Percentiles rank a stretch among this genome's conserved stretches.
These are phyloP conservation scores for Tolypocladium nubicola DNA, from an alignment of 2,329 filamentous ascomycete species.

Conservation along the genomic window DNA sequence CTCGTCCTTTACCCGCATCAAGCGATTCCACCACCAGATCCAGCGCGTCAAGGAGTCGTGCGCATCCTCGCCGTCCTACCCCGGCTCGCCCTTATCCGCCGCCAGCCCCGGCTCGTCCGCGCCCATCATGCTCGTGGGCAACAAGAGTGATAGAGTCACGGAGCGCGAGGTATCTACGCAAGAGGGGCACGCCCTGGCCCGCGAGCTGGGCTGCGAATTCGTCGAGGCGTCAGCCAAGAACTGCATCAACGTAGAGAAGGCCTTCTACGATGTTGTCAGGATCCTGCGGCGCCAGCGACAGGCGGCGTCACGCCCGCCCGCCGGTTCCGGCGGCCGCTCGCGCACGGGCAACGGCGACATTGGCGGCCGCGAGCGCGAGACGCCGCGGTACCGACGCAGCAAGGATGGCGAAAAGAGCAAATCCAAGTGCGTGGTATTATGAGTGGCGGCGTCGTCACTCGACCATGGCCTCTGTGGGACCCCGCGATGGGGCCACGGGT, in stretches of 20 bases:
- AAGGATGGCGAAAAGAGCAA: conserved; percentile 25
- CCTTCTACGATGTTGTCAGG: conserved; percentile 94
- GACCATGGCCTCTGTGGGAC: background rate
- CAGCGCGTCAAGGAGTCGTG: conserved; percentile 92
- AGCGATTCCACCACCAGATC: conserved; percentile 93
- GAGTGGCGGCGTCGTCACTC: conserved; percentile 10
- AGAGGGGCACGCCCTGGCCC: conserved; percentile 83
- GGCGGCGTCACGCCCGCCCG: conserved; percentile 30
- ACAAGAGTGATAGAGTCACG: conserved; percentile 94
- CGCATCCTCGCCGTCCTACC: conserved; percentile 64
- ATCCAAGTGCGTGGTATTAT: conserved; percentile 29
- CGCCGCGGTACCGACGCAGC: conserved; percentile 19
- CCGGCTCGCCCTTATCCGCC: conserved; percentile 59
- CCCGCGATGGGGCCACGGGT: background rate
- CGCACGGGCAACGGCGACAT: conserved; percentile 25
- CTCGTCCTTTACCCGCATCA: conserved; percentile 89
- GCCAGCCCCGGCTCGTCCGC: conserved; percentile 55
- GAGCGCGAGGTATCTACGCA: conserved; percentile 95
- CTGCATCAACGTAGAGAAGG: conserved; percentile 96
- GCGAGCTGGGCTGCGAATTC: conserved; percentile 90
- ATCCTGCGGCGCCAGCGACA: conserved; percentile 78
- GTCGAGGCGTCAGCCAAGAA: conserved; percentile 96
- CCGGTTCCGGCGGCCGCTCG: conserved; percentile 24
- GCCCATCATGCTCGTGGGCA: conserved; percentile 95
- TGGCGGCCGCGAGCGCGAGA: conserved; percentile 19